A percentile compares a stretch with the other conserved stretches of the same genome.
phyloP scores from a whole-genome alignment of 2,329 filamentous ascomycete genomes.

The Macrophomina tecta region DNA sequence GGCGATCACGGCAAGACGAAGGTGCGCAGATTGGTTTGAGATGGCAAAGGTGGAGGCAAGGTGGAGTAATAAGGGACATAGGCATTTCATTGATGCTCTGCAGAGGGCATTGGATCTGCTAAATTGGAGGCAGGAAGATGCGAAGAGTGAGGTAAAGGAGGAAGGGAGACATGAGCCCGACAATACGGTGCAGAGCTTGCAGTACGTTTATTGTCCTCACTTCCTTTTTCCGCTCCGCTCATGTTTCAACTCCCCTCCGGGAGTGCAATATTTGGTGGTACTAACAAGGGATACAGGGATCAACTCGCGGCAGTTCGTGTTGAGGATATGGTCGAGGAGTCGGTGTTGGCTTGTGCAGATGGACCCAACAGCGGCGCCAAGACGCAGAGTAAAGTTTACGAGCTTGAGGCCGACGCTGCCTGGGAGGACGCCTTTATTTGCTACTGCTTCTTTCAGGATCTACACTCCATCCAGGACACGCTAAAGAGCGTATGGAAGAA shows the following conservation, averaged over 20 bases:
- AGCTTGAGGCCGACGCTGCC: background rate
- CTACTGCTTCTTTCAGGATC: constrained; percentile 11
- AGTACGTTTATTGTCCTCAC: background rate
- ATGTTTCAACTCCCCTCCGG: too few species aligned
- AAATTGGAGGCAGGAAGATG: background rate
- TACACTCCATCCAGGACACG: constrained; percentile 3
- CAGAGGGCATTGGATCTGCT: constrained; percentile 3
- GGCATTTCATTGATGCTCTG: background rate
- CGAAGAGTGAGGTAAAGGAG: background rate
- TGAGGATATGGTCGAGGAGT: background rate
- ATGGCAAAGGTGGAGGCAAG: background rate
- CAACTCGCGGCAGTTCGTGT: background rate
- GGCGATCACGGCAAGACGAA: background rate
- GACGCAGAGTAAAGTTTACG: background rate
- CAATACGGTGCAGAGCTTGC: background rate
- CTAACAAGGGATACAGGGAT: background rate
- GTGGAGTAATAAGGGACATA: background rate
- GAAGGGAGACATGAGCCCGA: background rate
- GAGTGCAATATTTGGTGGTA: background rate
- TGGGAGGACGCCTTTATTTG: constrained; percentile 1
- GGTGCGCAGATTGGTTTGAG: constrained; percentile 5
- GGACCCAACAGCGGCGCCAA: background rate
- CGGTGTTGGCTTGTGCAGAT: background rate
- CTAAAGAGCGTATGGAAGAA: constrained; percentile 2
- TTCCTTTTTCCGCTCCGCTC: background rate